Evolutionary conservation across 2,329 filamentous ascomycete species (phyloP), one percentile per base, ranked within the genome.

Genomic region (Penicillium sp.): DNA sequence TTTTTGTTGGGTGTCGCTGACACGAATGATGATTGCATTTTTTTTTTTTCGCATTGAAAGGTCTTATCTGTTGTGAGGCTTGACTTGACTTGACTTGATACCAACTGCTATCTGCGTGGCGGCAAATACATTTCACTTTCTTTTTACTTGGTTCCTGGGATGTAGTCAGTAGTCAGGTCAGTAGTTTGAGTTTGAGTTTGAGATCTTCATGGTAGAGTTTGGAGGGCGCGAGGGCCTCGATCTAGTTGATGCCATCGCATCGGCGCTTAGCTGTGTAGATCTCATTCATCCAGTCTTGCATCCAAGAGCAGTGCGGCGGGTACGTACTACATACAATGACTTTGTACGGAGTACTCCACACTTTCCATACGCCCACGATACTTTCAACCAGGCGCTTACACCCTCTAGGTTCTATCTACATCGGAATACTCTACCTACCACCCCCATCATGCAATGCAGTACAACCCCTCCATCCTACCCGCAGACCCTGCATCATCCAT

Each of bases 101-200:
- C 59, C 59, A 51, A 61, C 40, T 54, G 26, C 47, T 55, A 47
- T 40, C 53, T 61, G 37, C 59, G 35, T 15, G 45, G 38, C 47
- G 49, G 28, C 45, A 53, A 60, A 56, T 55, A 57, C 53, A 53
- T 51, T 51, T 51, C 28, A 35, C 30, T 22, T 35, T 51, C 47
- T 12, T 49, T 49, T 30, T 45, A 26, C 19, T 3, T 26, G 2
- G 10, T 22, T 12, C 22, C 15, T 24, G 26, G 2, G 3, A 12
- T 24, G 42, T 45, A 26, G 22, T 45, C 42, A 45, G 19, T 44
- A 44, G 19, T 44, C 8, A 24, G 8, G 13, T 38, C 15, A 6
- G 37, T 38, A 12, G 30, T 33, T 33, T 33, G 30, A 33, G 4
- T 28, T 28, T 30, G 28, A 30, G 30, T 33, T 33, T 12, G 30